Conservation (phyloP, 805 yeast genomes). For the Saccharomycopsis sp. region DNA sequence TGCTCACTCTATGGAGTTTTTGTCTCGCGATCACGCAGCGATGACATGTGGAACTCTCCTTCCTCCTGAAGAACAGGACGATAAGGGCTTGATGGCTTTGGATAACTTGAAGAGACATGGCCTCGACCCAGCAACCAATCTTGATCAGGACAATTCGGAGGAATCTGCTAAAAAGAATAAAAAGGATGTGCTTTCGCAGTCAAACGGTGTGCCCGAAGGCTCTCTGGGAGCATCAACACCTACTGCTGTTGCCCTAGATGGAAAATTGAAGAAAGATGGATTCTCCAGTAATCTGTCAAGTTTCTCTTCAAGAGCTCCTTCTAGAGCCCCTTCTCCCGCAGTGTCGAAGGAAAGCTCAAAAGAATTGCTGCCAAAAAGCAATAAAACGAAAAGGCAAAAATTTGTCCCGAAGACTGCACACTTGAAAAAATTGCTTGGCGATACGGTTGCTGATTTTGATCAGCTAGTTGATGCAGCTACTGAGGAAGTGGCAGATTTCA, state of each 20-base stretch:
- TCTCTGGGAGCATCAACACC: slow-evolving; percentile 4
- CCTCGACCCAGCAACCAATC: slow-evolving; percentile 18
- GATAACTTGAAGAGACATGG: slow-evolving; percentile 29
- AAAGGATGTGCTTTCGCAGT: slow-evolving; percentile 5
- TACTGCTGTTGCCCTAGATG: background rate
- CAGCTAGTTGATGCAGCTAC: slow-evolving; percentile 11
- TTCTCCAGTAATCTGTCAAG: background rate
- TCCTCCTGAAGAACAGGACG: slow-evolving; percentile 50
- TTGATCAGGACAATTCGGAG: slow-evolving; percentile 11
- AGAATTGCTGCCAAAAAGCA: slow-evolving; percentile 2
- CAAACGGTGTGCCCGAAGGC: background rate
- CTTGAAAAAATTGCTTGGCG: slow-evolving; percentile 14
- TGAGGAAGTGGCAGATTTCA: slow-evolving; percentile 8
- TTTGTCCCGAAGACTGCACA: slow-evolving; percentile 12
- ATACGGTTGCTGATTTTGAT: slow-evolving; percentile 13
- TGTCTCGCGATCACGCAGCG: slow-evolving; percentile 72
- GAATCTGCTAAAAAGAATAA: slow-evolving; percentile 13
- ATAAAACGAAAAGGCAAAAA: background rate
- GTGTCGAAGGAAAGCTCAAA: background rate
- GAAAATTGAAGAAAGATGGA: background rate
- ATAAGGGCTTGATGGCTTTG: slow-evolving; percentile 38
- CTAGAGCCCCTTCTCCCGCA: background rate
- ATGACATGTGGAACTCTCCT: slow-evolving; percentile 53
- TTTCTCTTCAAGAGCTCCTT: background rate
- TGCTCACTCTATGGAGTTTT: slow-evolving; percentile 64